These are phyloP conservation scores for Coemansia furcata DNA, from an alignment of 192 early-diverging fungal genomes.

Conservation along the genomic window DNA sequence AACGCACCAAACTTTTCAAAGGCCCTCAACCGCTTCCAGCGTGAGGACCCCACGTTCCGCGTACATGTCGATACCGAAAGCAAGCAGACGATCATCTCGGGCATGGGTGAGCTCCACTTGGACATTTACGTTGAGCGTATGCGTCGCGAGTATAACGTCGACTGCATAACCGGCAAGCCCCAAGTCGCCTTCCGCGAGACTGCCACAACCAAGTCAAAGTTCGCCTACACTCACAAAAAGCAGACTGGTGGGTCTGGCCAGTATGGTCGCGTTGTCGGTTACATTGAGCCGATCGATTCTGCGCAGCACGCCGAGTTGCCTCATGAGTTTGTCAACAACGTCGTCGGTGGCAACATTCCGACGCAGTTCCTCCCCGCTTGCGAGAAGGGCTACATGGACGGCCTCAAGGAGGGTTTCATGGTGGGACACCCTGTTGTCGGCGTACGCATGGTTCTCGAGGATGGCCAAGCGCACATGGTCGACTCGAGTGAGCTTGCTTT, in stretches of 20 bases:
- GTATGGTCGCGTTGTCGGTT: constrained; percentile 87
- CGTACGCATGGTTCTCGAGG: constrained; percentile 84
- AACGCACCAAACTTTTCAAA: constrained; percentile 69
- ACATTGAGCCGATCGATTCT: constrained; percentile 79
- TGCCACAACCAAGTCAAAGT: constrained; percentile 66
- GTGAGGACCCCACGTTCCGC: constrained; percentile 84
- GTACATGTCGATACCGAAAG: constrained; percentile 74
- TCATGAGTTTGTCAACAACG: constrained; percentile 77
- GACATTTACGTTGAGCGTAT: constrained; percentile 98
- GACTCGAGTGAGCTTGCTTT: constrained; percentile 98
- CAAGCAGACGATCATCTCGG: constrained; percentile 86
- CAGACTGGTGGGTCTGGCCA: constrained; percentile 97
- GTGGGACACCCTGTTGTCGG: constrained; percentile 89
- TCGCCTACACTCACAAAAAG: constrained; percentile 99
- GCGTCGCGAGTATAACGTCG: constrained; percentile 95
- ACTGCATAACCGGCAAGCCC: constrained; percentile 95
- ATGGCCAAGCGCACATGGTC: constrained; percentile 88
- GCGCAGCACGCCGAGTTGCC: constrained; percentile 62
- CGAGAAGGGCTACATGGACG: constrained; percentile 95
- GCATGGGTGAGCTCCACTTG: constrained; percentile 86
- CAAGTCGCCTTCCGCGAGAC: constrained; percentile 98
- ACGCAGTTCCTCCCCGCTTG: constrained; percentile 89
- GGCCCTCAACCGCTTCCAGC: constrained; percentile 77
- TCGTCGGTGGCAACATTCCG: constrained; percentile 93
- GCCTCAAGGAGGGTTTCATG: constrained; percentile 82